These are phyloP conservation scores for Annona cherimola DNA, from an alignment of 164 flowering plant species.

Conservation along the genomic window DNA sequence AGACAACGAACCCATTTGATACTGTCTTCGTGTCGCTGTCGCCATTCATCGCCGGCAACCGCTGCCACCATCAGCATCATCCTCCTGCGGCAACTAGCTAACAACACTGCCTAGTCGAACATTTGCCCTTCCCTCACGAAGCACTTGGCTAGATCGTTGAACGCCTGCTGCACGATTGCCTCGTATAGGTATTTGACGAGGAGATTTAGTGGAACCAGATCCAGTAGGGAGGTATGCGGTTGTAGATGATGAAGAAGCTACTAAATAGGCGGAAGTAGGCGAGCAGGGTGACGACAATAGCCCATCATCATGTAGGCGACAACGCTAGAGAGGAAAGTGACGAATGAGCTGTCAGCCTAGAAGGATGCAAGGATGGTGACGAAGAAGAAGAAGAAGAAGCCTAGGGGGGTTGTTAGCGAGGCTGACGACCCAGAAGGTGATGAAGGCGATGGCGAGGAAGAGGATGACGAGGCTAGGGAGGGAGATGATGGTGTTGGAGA, in stretches of 20 bases:
- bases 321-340: conserved; percentile 82
- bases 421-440: conserved; percentile 71
- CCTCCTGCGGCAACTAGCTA: conserved; percentile 35
- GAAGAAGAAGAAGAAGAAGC: conserved; percentile 69
- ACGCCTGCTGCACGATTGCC: conserved; percentile 69
- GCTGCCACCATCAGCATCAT: too few relatives aligned
- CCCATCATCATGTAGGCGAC: conserved; percentile 83
- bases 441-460: conserved; percentile 54
- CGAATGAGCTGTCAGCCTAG: conserved; percentile 93
- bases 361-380: conserved; percentile 55
- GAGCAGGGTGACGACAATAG: conserved; percentile 65
- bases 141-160: conserved; percentile 48
- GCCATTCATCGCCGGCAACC: too few relatives aligned
- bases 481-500: conserved; percentile 58
- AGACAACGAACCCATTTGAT: too few relatives aligned
- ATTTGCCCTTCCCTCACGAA: conserved; percentile 70
- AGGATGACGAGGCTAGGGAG: conserved; percentile 62
- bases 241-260: conserved; percentile 77
- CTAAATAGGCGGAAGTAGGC: conserved; percentile 87
- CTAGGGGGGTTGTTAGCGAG: conserved; percentile 65
- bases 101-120: conserved; percentile 76
- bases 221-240: conserved; percentile 82
- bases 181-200: conserved; percentile 84
- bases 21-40: too few relatives aligned
- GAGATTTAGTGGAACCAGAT: conserved; percentile 92